Evolutionary conservation across 768 basidiomycete species (phyloP).

Genomic region (Naganishia onofrii): DNA sequence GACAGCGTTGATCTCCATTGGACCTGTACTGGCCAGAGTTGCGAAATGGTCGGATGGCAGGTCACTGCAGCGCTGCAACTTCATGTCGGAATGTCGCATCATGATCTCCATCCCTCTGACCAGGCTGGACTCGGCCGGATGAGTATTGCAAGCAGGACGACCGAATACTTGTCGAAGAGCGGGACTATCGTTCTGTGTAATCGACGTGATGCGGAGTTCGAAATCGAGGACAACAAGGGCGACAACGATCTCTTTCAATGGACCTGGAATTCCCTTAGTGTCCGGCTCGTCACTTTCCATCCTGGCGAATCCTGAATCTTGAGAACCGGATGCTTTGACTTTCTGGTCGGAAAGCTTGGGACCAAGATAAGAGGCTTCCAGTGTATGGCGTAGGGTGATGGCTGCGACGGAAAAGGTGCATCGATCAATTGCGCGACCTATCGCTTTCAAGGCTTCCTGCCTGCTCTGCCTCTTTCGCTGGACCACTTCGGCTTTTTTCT

Average conservation of each 20-base stretch:
- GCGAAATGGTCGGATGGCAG: not conserved
- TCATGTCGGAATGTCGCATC: not conserved
- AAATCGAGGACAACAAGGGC: not conserved
- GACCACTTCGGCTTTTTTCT: not conserved
- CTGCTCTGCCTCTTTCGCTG: not conserved
- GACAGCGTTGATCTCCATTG: not conserved
- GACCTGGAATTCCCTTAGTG: not conserved
- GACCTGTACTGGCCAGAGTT: conserved; percentile 3
- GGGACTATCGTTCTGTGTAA: conserved; percentile 3
- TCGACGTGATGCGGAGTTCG: not conserved
- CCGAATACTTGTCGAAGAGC: conserved; percentile 13
- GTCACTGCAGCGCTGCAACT: not conserved
- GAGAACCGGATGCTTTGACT: not conserved
- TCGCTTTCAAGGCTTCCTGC: not conserved
- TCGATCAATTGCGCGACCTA: conserved; percentile 7
- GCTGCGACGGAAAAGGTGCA: not conserved
- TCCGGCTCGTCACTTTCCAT: not conserved
- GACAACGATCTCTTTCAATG: not conserved
- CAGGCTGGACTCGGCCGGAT: not conserved
- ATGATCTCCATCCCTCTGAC: conserved; percentile 9
- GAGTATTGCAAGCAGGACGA: not conserved
- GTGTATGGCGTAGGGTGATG: not conserved
- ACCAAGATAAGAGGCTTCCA: conserved; percentile 14
- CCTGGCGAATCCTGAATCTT: conserved; percentile 1
- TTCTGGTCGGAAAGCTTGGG: not conserved